A percentile compares a stretch with the other conserved stretches of the same genome.
phyloP scores from a whole-genome alignment of 1,284 basidiomycete genomes.

The Ceratobasidium theobromae region DNA sequence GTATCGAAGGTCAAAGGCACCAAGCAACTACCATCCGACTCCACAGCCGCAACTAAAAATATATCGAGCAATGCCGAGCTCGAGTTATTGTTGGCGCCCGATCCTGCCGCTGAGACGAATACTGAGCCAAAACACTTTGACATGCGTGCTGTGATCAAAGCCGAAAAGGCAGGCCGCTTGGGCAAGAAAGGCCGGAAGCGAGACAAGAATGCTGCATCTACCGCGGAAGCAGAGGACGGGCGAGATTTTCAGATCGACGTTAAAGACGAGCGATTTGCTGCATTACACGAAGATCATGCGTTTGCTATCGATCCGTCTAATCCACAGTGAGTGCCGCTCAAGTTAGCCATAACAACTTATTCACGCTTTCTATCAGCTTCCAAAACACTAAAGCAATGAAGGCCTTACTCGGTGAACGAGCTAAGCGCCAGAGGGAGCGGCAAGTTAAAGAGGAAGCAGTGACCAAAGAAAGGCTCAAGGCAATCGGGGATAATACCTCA shows the following conservation, averaged over 20 bases:
- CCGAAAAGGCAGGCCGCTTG: conserved; percentile 61
- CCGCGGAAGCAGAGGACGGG: conserved; percentile 64
- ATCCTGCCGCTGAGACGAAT: conserved; percentile 43
- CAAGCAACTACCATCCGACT: conserved; percentile 36
- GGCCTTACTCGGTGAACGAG: conserved; percentile 72
- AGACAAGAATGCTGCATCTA: conserved; percentile 51
- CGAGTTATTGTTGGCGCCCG: conserved; percentile 60
- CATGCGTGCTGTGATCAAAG: conserved; percentile 85
- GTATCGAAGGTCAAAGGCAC: conserved; percentile 42
- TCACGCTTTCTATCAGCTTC: conserved; percentile 57
- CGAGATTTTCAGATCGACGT: conserved; percentile 76
- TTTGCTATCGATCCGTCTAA: conserved; percentile 97
- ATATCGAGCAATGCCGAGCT: conserved; percentile 61
- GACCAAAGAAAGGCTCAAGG: not conserved
- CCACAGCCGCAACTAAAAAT: conserved; percentile 32
- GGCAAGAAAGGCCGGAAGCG: conserved; percentile 41
- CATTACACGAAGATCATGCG: conserved; percentile 83
- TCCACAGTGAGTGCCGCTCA: conserved; percentile 68
- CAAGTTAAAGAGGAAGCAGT: conserved; percentile 34
- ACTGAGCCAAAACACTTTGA: conserved; percentile 77
- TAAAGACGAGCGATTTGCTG: conserved; percentile 85
- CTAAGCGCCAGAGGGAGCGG: conserved; percentile 56
- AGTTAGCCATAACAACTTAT: conserved; percentile 9
- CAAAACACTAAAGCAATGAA: conserved; percentile 89
- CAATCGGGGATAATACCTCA: not conserved